Base-by-base conservation (phyloP, 1,284 basidiomycete genomes). In the Trichosporon sp. region DNA sequence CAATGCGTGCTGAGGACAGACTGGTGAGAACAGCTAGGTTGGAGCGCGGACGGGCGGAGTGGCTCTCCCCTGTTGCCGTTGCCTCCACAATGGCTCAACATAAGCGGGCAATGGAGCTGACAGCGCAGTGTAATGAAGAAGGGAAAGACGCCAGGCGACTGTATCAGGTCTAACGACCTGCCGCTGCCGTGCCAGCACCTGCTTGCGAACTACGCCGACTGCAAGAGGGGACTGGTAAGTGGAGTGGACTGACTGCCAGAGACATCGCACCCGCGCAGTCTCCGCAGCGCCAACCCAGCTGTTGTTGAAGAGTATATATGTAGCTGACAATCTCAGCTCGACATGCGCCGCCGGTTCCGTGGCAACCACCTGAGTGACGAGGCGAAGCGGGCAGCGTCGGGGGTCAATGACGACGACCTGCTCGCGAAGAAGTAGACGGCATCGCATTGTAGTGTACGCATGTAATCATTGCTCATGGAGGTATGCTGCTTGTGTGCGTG, bases 161-260 rank as follows among this genome's bases (percentile, higher is more conserved):
- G 82, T 53, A 72, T 83, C 29, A 70, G 74, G 58, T 62, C 73
- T 56, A 63, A 77, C 38, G 77, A 82, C 62, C 70, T 83, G 23
- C 82, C 82, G 2, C 53, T 80, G 60, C 77, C 79, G 71, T 83
- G 82, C 73, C 78, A 81, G 71, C 79, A 81, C 68, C 72, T 83
- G 38, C 79, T 83, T 62, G 71, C 78, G 11, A 73, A 73, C 32
- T 83, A 79, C 68, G 68, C 78, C n/a, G 81, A 83, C 67, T 83
- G 82, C 69, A 83, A 81, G 71, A 80, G 78, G 64, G 82, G 82
- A 1, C 72, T 83, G 77, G 82, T 83, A 70, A 75, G 80, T 78
- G 18, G 21, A 8, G 1, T 53, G 12, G 25, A 25, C 44, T 53
- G 31, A 51, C 11, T 25, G 12, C 18, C 21, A 47, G 35, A 27